phyloP scores from a whole-genome alignment of 78 protist species.

The Tieghemostelium lacteum region DNA sequence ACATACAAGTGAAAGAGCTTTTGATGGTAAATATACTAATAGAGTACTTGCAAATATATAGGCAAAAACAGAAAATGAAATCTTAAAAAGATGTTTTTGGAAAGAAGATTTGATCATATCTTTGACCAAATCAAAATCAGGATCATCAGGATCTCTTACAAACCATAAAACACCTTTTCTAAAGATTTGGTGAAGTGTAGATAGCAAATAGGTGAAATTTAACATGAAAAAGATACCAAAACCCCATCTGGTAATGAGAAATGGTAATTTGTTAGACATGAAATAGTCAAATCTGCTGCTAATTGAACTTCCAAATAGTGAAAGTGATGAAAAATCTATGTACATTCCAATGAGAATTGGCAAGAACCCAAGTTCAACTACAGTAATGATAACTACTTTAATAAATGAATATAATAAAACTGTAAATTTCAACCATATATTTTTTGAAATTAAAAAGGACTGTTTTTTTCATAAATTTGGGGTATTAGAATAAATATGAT shows the following conservation, averaged over 20 bases:
- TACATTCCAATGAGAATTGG: constrained; percentile 39
- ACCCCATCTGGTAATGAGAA: constrained; percentile 46
- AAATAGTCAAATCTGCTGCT: background rate
- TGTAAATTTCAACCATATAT: constrained; percentile 9
- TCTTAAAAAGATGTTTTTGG: background rate
- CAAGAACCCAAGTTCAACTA: constrained; percentile 8
- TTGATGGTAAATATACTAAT: constrained; percentile 49
- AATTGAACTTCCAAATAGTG: constrained; percentile 42
- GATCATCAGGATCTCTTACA: constrained; percentile 32
- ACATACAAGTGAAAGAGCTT: constrained; percentile 22
- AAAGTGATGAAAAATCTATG: constrained; percentile 33
- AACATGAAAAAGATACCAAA: constrained; percentile 41
- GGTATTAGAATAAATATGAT: background rate
- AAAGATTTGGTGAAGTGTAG: constrained; percentile 19
- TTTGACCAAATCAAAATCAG: constrained; percentile 17
- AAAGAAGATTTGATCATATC: constrained; percentile 27
- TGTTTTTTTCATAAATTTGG: background rate
- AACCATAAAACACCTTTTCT: constrained; percentile 46
- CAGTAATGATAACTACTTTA: constrained; percentile 12
- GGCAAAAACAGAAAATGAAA: background rate
- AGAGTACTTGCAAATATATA: constrained; percentile 1
- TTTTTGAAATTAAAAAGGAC: constrained; percentile 27
- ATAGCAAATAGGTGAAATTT: background rate
- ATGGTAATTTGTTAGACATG: constrained; percentile 8
- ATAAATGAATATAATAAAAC: constrained; percentile 48